These are phyloP conservation scores for Onygena corvina DNA, from an alignment of 2,329 filamentous ascomycete species.

Conservation along the genomic window DNA sequence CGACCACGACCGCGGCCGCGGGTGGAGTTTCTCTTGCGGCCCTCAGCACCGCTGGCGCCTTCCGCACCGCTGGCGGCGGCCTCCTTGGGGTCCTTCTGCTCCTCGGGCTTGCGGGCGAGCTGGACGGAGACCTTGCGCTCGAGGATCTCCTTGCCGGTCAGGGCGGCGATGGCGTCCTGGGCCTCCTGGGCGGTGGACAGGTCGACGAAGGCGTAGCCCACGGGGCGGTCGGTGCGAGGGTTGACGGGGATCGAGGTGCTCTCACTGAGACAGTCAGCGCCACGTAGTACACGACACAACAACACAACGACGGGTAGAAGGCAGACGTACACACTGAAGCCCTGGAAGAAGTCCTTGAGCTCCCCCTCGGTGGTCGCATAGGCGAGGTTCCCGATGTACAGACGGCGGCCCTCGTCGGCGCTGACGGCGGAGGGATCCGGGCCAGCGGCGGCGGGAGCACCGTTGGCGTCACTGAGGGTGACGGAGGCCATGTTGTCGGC, in stretches of 20 bases:
- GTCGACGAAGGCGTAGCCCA: conserved; percentile 98
- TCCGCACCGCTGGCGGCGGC: conserved; percentile 58
- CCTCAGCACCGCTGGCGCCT: conserved; percentile 57
- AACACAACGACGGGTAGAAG: conserved; percentile 1
- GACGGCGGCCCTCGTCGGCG: conserved; percentile 95
- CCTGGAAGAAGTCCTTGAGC: conserved; percentile 99
- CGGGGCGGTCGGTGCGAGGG: conserved; percentile 93
- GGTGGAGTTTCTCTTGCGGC: conserved; percentile 45
- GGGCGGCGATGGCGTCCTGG: conserved; percentile 85
- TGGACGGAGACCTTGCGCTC: conserved; percentile 99
- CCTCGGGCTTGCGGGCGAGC: conserved; percentile 93
- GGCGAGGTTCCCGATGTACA: conserved; percentile 99
- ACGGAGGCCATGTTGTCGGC: conserved; percentile 54
- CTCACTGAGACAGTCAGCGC: conserved; percentile 50
- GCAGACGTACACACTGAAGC: conserved; percentile 87
- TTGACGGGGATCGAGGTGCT: conserved; percentile 99
- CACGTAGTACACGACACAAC: not conserved
- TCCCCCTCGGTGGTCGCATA: conserved; percentile 99
- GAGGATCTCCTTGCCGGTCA: conserved; percentile 94
- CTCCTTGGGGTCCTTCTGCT: conserved; percentile 60
- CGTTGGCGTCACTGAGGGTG: conserved; percentile 47
- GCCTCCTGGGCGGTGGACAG: conserved; percentile 89
- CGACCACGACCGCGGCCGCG: conserved; percentile 50
- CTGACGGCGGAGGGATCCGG: conserved; percentile 90
- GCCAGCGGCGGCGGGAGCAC: conserved; percentile 56